These are phyloP conservation scores for Candida sanyiensis DNA, from an alignment of 805 yeast genomes.

Conservation along the genomic window DNA sequence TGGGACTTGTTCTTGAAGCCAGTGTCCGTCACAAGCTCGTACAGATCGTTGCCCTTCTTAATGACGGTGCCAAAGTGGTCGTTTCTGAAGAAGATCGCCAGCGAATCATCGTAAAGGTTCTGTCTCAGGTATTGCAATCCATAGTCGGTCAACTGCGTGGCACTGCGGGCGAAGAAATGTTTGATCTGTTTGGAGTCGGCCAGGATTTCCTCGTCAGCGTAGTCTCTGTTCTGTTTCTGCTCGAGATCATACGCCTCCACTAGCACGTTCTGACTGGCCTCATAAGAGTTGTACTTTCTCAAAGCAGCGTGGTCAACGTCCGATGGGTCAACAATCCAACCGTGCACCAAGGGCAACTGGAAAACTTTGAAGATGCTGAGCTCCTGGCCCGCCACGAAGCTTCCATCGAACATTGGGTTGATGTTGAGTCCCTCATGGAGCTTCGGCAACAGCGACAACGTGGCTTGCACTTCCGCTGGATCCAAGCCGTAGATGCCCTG, in stretches of 20 bases:
- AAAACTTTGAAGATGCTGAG: constrained; percentile 52
- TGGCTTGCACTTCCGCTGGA: constrained; percentile 32
- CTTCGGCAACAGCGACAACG: constrained; percentile 53
- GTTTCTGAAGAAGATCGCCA: constrained; percentile 77
- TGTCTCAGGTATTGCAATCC: constrained; percentile 51
- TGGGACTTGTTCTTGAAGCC: constrained; percentile 44
- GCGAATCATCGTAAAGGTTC: constrained; percentile 44
- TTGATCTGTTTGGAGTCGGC: constrained; percentile 33
- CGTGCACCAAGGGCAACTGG: constrained; percentile 65
- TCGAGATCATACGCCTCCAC: constrained; percentile 39
- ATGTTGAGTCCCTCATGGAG: constrained; percentile 67
- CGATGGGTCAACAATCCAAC: constrained; percentile 64
- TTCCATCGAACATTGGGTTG: constrained; percentile 63
- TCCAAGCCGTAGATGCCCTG: constrained; percentile 23
- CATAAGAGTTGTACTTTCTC: constrained; percentile 43
- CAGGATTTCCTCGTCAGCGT: constrained; percentile 26
- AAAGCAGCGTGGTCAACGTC: constrained; percentile 32
- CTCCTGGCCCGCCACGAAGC: constrained; percentile 49
- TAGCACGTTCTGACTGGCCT: constrained; percentile 53
- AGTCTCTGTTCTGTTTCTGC: constrained; percentile 20
- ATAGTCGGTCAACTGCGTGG: constrained; percentile 67
- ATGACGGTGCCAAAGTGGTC: constrained; percentile 78
- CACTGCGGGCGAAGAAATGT: constrained; percentile 52
- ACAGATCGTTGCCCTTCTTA: constrained; percentile 45
- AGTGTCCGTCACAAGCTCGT: constrained; percentile 65